Base-by-base conservation (phyloP, 2,329 filamentous ascomycete genomes). In the Pseudogymnoascus sp. region DNA sequence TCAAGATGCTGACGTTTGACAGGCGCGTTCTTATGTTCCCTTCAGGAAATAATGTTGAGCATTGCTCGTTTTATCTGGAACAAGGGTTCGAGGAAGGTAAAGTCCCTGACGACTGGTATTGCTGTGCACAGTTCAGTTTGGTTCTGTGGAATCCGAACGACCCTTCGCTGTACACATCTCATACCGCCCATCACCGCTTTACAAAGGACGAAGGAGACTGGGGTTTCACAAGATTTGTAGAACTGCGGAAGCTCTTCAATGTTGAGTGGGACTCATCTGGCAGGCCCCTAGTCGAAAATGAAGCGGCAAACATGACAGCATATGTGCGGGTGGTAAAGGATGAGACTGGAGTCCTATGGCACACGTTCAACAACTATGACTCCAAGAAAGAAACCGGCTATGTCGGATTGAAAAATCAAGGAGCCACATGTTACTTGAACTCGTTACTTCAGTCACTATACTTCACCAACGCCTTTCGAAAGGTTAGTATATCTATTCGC, bases 351-450 rank as follows among this genome's bases (percentile, higher is more conserved):
- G 91, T 94, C 4, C 74, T 96, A 63, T 96, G 91, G 91, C 91
- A 95, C 77, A 94, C 91, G 76, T 93, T 96, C 74, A 82, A 86
- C 73, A 92, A 93, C 77, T 99, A 99, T 74, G 92, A 99, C 73
- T 97, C 94, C n/a, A 99, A 97, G 78, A 96, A 94, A 74, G 92
- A 97, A 77, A 99, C 94, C 0, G 94, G 94, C 63, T 97, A 92
- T 79, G 94, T 99, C 42, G 94, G 94, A 2, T 80, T 99, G 61
- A 94, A 94, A 75, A 99, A 99, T 71, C 94, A 97, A 75, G 94
- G 94, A 66, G 94, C 94, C 59, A 94, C 90, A 1, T 94, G 90
- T 76, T 94, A 94, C 73, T 79, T 94, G 58, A 94, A 94, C 74
- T 93, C 90, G 6, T 82, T 94, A 5, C 79, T 94, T 55, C 90